A percentile compares a stretch with the other conserved stretches of the same genome.
phyloP scores from a whole-genome alignment of 192 early-diverging fungal genomes.

The Hyaloraphidium curvatum region DNA sequence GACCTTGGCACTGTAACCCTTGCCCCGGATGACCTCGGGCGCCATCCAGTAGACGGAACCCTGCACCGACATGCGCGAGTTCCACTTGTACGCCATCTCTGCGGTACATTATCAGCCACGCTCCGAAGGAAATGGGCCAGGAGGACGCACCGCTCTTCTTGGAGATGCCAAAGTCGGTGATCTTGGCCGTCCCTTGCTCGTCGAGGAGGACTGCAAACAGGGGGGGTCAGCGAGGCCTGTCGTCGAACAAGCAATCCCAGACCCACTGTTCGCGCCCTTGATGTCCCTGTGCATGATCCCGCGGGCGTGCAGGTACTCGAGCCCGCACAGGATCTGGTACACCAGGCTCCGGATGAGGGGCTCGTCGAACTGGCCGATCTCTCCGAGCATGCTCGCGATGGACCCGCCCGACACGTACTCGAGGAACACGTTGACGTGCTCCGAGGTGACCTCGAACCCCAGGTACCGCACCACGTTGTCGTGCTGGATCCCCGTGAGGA shows the following conservation, averaged over 20 bases:
- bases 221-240: neutral
- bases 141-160: slow-evolving; percentile 54
- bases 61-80: slow-evolving; percentile 55
- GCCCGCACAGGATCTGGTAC: slow-evolving; percentile 74
- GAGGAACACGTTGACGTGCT: slow-evolving; percentile 74
- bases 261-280: slow-evolving; percentile 48
- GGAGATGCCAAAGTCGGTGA: slow-evolving; percentile 98
- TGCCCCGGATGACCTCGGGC: slow-evolving; percentile 68
- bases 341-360: slow-evolving; percentile 64
- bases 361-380: slow-evolving; percentile 76
- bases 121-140: slow-evolving; percentile 6
- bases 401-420: slow-evolving; percentile 98
- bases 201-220: slow-evolving; percentile 41
- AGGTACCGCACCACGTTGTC: slow-evolving; percentile 93
- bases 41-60: slow-evolving; percentile 99
- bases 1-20: slow-evolving; percentile 72
- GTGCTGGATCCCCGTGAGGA: slow-evolving; percentile 81
- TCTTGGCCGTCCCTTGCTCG: slow-evolving; percentile 83
- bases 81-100: slow-evolving; percentile 19
- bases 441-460: slow-evolving; percentile 58
- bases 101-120: slow-evolving; percentile 10
- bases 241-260: slow-evolving; percentile 19
- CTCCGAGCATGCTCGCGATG: slow-evolving; percentile 61
- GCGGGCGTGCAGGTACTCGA: slow-evolving; percentile 84
- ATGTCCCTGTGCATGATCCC: slow-evolving; percentile 94